Base-by-base conservation (phyloP, 306 rosid genomes). In the Glycine latifolia region DNA sequence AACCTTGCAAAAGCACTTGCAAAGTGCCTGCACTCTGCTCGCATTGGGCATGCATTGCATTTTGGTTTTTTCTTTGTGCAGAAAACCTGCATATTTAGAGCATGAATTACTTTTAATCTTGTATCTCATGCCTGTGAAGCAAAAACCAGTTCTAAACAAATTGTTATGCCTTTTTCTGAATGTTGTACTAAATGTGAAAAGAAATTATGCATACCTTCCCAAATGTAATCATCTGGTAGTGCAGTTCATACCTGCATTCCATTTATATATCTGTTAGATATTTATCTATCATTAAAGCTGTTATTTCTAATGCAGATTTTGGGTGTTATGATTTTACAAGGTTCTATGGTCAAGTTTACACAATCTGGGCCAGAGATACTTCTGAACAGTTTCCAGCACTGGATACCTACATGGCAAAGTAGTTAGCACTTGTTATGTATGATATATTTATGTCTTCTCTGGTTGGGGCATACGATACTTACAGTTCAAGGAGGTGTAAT, bases 1-100 rank as follows among this genome's bases (percentile, higher is more conserved):
- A 81, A 95, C 99, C 99, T 95, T 84, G 98, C 99, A 84, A 95
- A 95, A 82, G 99, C 99, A 81, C 99, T 95, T 75, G 98, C 99
- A 35, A 95, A 95, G 87, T 95, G 98, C 76, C 97, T 91, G 89
- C 99, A 95, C 66, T 95, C 99, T 83, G 96, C 99, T 86, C 98
- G 89, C 99, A 95, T 87, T 49, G 99, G 99, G 82, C 99, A 95
- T 73, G 99, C 97, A 78, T 91, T 95, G 85, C 99, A 95, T 81
- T 95, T 95, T 80, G 99, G 99, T 67, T 91, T 88, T 50, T 80
- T 89, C 84, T 93, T 95, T 77, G 98, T 95, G 86, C 99, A 95
- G 87, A 95, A 95, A 66, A 95, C 97, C 98, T 95, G 88, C 89
- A 85, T 78, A 67, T 62, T 82, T 68, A 71, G 70, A 84, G 76